Percentiles rank a stretch among this genome's conserved stretches.
phyloP scores from a whole-genome alignment of 2,329 filamentous ascomycete species.

The Paecilomyces sp. region DNA sequence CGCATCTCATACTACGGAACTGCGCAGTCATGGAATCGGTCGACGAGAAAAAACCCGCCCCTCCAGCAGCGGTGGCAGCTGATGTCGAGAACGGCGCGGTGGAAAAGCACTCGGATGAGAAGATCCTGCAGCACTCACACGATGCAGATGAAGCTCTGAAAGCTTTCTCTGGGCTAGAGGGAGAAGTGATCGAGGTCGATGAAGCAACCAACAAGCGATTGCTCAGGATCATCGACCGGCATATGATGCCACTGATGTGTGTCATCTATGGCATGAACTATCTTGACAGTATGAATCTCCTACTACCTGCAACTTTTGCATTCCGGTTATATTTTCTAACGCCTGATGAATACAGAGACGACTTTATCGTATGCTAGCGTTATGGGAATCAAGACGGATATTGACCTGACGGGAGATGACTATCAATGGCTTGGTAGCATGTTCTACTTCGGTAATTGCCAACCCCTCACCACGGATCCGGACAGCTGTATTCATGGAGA shows the following conservation, averaged over 20 bases:
- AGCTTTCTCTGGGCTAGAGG: conserved; percentile 43
- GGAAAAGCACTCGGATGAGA: conserved; percentile 17
- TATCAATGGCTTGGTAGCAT: conserved; percentile 48
- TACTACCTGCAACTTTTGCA: not conserved
- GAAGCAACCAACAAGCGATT: conserved; percentile 53
- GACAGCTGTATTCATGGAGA: conserved; percentile 12
- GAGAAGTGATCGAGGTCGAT: conserved; percentile 47
- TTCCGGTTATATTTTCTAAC: not conserved
- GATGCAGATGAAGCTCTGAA: conserved; percentile 57
- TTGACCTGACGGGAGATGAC: conserved; percentile 35
- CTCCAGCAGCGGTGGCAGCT: conserved; percentile 9
- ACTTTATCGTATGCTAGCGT: conserved; percentile 47
- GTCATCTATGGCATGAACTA: conserved; percentile 54
- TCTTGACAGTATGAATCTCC: conserved; percentile 38
- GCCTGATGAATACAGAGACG: conserved; percentile 26
- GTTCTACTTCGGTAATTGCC: conserved; percentile 41
- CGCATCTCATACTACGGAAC: not conserved
- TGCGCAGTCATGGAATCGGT: conserved; percentile 12
- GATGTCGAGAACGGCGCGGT: conserved; percentile 12
- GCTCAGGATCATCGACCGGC: conserved; percentile 55
- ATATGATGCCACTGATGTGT: conserved; percentile 55
- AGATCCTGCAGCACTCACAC: conserved; percentile 45
- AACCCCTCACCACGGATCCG: conserved; percentile 6
- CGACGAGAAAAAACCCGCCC: conserved; percentile 35
- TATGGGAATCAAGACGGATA: conserved; percentile 46